Evolutionary conservation across 495 filamentous ascomycete species (phyloP), one percentile per base, ranked within the genome.

Genomic region (Symbiotaphrina buchneri): DNA sequence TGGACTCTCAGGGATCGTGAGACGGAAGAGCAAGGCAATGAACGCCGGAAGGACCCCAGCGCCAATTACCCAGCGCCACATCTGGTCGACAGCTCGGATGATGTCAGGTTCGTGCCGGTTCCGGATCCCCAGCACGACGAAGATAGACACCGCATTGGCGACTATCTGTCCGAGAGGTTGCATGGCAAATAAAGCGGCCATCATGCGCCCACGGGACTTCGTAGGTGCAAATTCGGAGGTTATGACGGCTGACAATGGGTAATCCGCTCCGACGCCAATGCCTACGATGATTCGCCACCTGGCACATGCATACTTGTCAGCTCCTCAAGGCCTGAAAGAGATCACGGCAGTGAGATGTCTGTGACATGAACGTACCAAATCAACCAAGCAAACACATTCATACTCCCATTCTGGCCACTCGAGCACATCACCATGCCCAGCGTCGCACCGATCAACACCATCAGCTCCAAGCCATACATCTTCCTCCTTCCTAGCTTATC

Each of bases 111-210:
- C 27, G 17, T 34, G 13, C 51, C 6, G 32, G n/a, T 38, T 39
- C 6, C 45, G 43, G 20, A 48, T 49, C n/a, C 43, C 40, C 3
- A 53, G 48, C 15, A 64, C 49, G 1, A 59, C 53, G 23, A 61
- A 47, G 0, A 62, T 39, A 0, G 57, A 53, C 22, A 65, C 53
- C 15, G 69, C 31, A n/a, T 63, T 60, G 16, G 56, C 71, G 5
- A 63, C 52, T n/a, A 76, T 51, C 34, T 74, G 71, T 1, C 70
- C 71, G 5, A 74, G 38, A 0, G 69, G 61, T 30, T 78, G 72
- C 61, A 66, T 69, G 30, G 70, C 53, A 46, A 75, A 74, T 10
- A 78, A 65, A 3, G 60, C 59, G 5, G 65, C 66, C 46, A 78
- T 53, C 71, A 78, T 75, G 4, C 58, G 57, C 18, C 56, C 68